phyloP scores from a whole-genome alignment of 1,139 yeast species.

The Pichia sp. region DNA sequence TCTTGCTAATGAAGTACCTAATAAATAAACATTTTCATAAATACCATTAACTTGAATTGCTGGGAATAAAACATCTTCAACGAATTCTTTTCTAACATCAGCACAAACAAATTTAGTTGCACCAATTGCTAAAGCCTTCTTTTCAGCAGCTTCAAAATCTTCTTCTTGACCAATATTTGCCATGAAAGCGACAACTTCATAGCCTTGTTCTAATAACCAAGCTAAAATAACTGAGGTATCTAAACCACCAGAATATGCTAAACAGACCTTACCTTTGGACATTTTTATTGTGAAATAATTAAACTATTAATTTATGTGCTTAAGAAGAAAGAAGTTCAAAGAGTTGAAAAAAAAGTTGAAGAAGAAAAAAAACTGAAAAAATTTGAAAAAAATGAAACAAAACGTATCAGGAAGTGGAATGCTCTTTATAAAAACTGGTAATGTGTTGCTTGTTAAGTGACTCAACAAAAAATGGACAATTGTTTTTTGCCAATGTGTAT shows the following conservation, averaged over 20 bases:
- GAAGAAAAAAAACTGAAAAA: neutral
- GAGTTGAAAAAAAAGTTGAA: neutral
- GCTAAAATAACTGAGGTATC: constrained; percentile 97
- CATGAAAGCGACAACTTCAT: constrained; percentile 95
- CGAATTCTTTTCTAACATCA: constrained; percentile 93
- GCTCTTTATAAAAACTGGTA: neutral
- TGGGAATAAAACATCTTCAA: constrained; percentile 88
- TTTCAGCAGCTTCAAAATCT: constrained; percentile 96
- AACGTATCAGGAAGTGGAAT: neutral
- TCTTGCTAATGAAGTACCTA: constrained; percentile 97
- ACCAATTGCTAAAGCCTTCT: constrained; percentile 93
- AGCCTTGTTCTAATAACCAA: constrained; percentile 96
- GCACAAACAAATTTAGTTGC: constrained; percentile 92
- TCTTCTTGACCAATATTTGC: constrained; percentile 99
- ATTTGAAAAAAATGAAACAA: neutral
- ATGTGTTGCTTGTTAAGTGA: neutral
- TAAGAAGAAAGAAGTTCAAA: neutral
- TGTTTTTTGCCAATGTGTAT: no score
- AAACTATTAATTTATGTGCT: neutral
- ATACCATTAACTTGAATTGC: constrained; percentile 97
- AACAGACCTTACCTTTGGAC: constrained; percentile 98
- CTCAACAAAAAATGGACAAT: neutral
- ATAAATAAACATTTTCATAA: constrained; percentile 90
- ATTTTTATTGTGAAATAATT: constrained; percentile 30
- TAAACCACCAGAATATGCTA: constrained; percentile 98